These are phyloP conservation scores for Penicillium sp. DNA, from an alignment of 2,329 filamentous ascomycete genomes.

Conservation along the genomic window DNA sequence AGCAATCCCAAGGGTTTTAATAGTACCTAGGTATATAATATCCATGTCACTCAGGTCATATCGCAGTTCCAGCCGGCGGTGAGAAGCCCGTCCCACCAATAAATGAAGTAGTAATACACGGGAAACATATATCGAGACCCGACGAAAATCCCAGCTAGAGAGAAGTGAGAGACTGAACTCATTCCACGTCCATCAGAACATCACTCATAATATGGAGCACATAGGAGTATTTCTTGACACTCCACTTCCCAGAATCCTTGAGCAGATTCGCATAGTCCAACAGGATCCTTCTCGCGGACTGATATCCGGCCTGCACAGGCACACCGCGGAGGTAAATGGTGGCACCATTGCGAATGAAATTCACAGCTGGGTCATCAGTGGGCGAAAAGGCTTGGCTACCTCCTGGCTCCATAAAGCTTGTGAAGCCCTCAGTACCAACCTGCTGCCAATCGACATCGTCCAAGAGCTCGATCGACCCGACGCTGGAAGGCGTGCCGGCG, in stretches of 20 bases:
- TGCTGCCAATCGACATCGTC: constrained; percentile 50
- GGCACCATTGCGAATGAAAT: constrained; percentile 49
- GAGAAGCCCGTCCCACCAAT: background rate
- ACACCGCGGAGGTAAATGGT: constrained; percentile 48
- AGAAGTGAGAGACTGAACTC: constrained; percentile 1
- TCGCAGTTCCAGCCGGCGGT: background rate
- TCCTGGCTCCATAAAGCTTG: constrained; percentile 35
- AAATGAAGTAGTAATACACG: background rate
- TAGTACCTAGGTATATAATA: too few species aligned
- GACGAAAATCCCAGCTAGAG: background rate
- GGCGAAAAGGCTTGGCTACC: constrained; percentile 26
- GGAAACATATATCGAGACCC: too few species aligned
- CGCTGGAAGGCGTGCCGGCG: constrained; percentile 22
- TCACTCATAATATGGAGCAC: constrained; percentile 55
- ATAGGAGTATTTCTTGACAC: constrained; percentile 48
- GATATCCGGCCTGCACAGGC: constrained; percentile 48
- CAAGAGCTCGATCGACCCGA: constrained; percentile 42
- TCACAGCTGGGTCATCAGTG: constrained; percentile 32
- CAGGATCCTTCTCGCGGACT: constrained; percentile 49
- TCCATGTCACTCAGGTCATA: background rate
- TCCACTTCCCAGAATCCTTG: constrained; percentile 52
- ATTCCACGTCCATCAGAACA: constrained; percentile 37
- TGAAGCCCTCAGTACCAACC: constrained; percentile 46
- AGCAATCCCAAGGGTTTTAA: too few species aligned
- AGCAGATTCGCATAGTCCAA: constrained; percentile 51